phyloP scores from a whole-genome alignment of 352 stramenopile species.

The Globisporangium uncinulatum region DNA sequence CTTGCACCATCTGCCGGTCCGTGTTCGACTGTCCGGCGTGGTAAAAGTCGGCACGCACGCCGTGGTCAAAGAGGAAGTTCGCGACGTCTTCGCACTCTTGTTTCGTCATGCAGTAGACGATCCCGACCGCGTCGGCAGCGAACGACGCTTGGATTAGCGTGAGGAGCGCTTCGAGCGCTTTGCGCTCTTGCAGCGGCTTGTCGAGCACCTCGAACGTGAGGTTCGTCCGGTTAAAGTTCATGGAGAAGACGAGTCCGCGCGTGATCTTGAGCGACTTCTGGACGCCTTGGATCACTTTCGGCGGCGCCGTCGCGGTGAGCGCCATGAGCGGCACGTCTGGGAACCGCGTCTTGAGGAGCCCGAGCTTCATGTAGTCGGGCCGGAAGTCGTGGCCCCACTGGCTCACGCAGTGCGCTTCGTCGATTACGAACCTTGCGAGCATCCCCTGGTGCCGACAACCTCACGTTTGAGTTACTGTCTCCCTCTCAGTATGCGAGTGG shows the following conservation, averaged over 20 bases:
- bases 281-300: conserved; percentile 79
- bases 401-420: conserved; percentile 89
- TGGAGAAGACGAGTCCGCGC: conserved; percentile 84
- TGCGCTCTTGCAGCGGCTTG: conserved; percentile 41
- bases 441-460: conserved; percentile 30
- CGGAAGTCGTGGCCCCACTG: conserved; percentile 89
- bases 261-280: conserved; percentile 72
- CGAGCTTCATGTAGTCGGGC: conserved; percentile 91
- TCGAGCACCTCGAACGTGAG: conserved; percentile 88
- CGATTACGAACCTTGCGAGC: conserved; percentile 93
- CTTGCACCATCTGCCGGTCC: conserved; percentile 74
- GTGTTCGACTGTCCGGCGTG: conserved; percentile 83
- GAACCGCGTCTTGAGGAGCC: conserved; percentile 87
- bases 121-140: conserved; percentile 52
- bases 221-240: conserved; percentile 92
- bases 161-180: conserved; percentile 50
- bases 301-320: conserved; percentile 87
- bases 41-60: conserved; percentile 90
- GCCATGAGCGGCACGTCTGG: conserved; percentile 91
- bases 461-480: too few species aligned
- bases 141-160: conserved; percentile 53
- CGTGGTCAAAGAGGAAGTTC: conserved; percentile 80
- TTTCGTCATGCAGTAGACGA: conserved; percentile 94
- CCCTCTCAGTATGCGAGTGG: too few species aligned
- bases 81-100: conserved; percentile 92